A percentile compares a stretch with the other conserved stretches of the same genome.
phyloP scores from a whole-genome alignment of 345 rosid genomes.

The Eucalyptus curtisii region DNA sequence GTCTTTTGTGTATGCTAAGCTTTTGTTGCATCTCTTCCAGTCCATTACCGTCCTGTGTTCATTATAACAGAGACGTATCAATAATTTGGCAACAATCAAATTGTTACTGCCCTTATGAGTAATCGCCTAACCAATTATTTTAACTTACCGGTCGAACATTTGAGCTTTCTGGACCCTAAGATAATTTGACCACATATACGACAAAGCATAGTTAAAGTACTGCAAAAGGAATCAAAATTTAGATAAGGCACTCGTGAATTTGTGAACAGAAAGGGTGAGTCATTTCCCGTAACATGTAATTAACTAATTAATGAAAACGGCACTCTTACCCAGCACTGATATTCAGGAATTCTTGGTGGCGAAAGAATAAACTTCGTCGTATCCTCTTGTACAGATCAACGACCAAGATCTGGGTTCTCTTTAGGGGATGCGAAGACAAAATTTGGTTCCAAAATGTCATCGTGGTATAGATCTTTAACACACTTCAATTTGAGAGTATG shows the following conservation, averaged over 20 bases:
- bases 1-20: not conserved
- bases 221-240: not conserved
- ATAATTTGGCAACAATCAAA: not conserved
- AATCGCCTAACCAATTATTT: not conserved
- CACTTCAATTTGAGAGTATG: not conserved
- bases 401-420: not conserved
- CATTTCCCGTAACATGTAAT: not conserved
- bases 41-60: too few relatives aligned
- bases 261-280: not conserved
- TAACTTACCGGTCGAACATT: slow-evolving; percentile 5
- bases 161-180: slow-evolving; percentile 7
- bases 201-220: slow-evolving; percentile 12
- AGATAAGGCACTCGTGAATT: not conserved
- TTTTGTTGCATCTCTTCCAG: slow-evolving; percentile 17
- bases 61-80: not conserved
- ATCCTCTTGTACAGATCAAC: not conserved
- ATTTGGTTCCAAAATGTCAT: slow-evolving; percentile 8
- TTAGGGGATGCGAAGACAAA: slow-evolving; percentile 8
- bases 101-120: not conserved
- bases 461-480: slow-evolving; percentile 1
- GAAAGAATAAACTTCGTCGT: not conserved
- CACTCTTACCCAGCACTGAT: slow-evolving; percentile 1
- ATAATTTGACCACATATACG: slow-evolving; percentile 12
- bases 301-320: not conserved
- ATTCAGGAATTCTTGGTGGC: not conserved